Evolutionary conservation across 768 basidiomycete genomes (phyloP), one percentile per base, ranked within the genome.

Genomic region (Paxillus ammoniavirescens): DNA sequence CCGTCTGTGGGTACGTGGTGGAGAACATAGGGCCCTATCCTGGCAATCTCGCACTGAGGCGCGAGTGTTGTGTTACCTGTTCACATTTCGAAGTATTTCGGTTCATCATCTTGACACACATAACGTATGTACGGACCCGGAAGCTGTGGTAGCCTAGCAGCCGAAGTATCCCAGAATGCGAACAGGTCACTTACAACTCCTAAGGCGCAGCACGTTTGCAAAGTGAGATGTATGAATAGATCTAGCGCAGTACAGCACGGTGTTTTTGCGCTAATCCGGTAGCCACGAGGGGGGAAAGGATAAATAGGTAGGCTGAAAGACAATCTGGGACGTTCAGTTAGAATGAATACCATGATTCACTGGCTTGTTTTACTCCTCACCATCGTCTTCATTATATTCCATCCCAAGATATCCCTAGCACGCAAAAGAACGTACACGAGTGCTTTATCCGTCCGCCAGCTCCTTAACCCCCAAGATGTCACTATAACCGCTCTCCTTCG

Each of bases 381-480:
- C 53, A 10, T 42, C 14, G 6, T 44, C 8, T 15, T 57, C 13
- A 6, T n/a, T 7, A 12, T 47, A 0, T 1, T 23, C 15, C 9
- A 2, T 47, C 3, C 17, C 14, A 59, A 49, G 42, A 10, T 36
- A 21, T 0, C 56, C 3, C 15, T 53, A 0, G 3, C 42, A 7
- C 58, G 44, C 0, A 35, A 36, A 4, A 60, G 58, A 42, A 58
- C 47, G 0, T 46, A 70, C 38, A 58, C 35, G 18, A 42, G 18
- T 21, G 52, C 55, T n/a, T n/a, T 26, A 26, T 31, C 31, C 0
- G 54, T 68, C 2, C 56, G 51, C 0, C 5, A 0, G 0, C 50
- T 72, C 0, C 28, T 72, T 0, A 61, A 53, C 8, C 68, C 68
- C 2, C 50, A 56, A 0, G 4, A 47, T 6, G 14, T 40, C 8